A percentile compares a stretch with the other conserved stretches of the same genome.
phyloP scores from a whole-genome alignment of 768 basidiomycete species.

The Pulveroboletus sp. region DNA sequence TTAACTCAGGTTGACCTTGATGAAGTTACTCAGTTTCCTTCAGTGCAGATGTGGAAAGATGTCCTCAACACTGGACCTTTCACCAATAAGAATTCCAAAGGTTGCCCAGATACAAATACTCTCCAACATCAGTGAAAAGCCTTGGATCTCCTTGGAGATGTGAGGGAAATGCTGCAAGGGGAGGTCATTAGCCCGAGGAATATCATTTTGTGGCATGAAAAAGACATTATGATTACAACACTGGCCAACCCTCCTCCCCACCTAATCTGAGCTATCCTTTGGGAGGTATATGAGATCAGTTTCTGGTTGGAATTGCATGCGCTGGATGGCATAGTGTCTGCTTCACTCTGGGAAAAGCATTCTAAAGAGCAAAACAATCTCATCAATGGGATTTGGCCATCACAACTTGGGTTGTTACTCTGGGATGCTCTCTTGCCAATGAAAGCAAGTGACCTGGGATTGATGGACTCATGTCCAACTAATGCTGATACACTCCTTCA shows the following conservation, averaged over 20 bases:
- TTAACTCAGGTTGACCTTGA: constrained; percentile 6
- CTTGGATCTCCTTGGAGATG: neutral
- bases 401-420: neutral
- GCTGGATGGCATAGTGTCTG: constrained; percentile 12
- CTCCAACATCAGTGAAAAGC: too few species aligned
- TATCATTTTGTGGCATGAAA: neutral
- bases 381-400: neutral
- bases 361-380: neutral
- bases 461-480: neutral
- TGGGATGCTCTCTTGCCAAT: neutral
- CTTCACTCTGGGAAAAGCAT: constrained; percentile 4
- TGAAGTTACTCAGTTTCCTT: neutral
- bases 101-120: too few species aligned
- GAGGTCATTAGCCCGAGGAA: neutral
- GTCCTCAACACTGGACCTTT: neutral
- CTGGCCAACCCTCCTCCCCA: neutral
- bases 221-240: neutral
- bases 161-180: neutral
- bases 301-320: constrained; percentile 19
- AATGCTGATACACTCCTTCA: neutral
- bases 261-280: constrained; percentile 11
- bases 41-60: constrained; percentile 3
- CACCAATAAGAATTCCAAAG: too few species aligned
- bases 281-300: constrained; percentile 17
- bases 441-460: neutral